These are phyloP conservation scores for Linum usitatissimum DNA, from an alignment of 345 rosid species.

Conservation along the genomic window DNA sequence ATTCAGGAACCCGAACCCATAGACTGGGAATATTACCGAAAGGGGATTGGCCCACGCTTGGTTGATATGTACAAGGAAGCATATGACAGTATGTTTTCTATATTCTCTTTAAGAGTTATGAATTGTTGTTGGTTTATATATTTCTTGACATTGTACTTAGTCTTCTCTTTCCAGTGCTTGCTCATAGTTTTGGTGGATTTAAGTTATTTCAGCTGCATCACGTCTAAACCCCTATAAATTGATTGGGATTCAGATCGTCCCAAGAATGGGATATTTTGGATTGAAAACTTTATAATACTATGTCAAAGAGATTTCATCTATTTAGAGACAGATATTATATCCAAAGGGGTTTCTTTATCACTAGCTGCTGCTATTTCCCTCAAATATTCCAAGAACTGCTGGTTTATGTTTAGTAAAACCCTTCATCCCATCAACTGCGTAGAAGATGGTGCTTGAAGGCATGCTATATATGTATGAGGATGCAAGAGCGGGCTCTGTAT, in stretches of 20 bases:
- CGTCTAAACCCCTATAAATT: too few species aligned
- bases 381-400: background rate
- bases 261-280: too few species aligned
- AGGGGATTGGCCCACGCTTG: conserved; percentile 77
- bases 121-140: background rate
- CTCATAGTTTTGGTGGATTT: too few species aligned
- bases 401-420: too few species aligned
- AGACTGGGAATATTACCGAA: conserved; percentile 87
- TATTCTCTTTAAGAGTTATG: background rate
- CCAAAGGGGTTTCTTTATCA: background rate
- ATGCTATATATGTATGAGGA: background rate
- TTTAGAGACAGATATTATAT: too few species aligned
- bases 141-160: background rate
- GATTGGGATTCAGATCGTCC: too few species aligned
- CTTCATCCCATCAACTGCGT: too few species aligned
- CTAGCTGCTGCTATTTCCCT: background rate
- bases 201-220: too few species aligned
- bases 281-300: too few species aligned
- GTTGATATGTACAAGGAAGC: conserved; percentile 96
- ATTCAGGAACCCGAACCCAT: conserved; percentile 91
- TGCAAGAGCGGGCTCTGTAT: too few species aligned
- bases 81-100: conserved; percentile 56
- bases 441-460: background rate
- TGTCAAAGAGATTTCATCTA: too few species aligned
- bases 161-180: background rate